phyloP scores from a whole-genome alignment of 108 stramenopile species.

The Craspedostauros australis region DNA sequence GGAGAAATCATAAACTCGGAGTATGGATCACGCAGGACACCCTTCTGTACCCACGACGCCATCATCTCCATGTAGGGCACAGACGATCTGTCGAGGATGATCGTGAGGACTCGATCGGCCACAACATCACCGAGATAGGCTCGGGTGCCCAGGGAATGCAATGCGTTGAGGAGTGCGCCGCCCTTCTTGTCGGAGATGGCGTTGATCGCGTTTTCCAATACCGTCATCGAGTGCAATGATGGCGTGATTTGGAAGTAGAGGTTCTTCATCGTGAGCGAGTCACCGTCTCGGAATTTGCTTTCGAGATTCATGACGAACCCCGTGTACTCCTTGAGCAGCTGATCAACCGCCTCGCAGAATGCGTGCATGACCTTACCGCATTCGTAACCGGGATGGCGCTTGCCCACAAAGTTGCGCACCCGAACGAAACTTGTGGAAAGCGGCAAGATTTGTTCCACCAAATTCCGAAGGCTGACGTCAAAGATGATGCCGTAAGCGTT shows the following conservation, averaged over 20 bases:
- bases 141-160: constrained; percentile 33
- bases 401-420: constrained; percentile 59
- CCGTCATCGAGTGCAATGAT: constrained; percentile 63
- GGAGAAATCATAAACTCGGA: constrained; percentile 86
- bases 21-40: constrained; percentile 81
- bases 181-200: constrained; percentile 56
- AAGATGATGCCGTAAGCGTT: constrained; percentile 25
- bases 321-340: constrained; percentile 70
- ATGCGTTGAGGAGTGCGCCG: constrained; percentile 70
- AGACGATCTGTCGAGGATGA: constrained; percentile 58
- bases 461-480: constrained; percentile 39
- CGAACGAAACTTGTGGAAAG: constrained; percentile 56
- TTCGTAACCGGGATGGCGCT: constrained; percentile 58
- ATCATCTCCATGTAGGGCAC: constrained; percentile 86
- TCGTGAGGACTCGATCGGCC: constrained; percentile 45
- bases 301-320: constrained; percentile 69
- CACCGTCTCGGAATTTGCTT: constrained; percentile 22
- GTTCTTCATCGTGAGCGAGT: constrained; percentile 62
- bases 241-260: constrained; percentile 70
- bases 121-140: constrained; percentile 57
- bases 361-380: constrained; percentile 85
- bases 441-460: constrained; percentile 66
- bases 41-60: constrained; percentile 70
- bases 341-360: constrained; percentile 71
- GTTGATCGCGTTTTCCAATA: constrained; percentile 47